Percentiles rank a stretch among this genome's conserved stretches.
Evolutionary conservation across 1,139 yeast species (phyloP).

Genomic region (Kodamaea alishanica): DNA sequence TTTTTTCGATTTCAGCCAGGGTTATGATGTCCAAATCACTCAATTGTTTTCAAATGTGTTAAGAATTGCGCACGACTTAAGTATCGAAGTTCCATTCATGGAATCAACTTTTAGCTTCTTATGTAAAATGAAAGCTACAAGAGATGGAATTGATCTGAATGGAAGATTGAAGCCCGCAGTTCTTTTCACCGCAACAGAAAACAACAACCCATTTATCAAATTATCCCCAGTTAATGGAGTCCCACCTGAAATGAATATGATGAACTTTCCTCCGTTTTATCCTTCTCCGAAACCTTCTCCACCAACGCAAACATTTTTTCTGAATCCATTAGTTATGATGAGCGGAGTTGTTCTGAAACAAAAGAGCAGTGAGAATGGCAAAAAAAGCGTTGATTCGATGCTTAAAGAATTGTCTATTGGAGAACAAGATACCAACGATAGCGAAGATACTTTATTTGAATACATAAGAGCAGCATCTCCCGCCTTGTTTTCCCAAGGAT

Average conservation of each 20-base stretch:
- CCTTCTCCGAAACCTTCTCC: constrained; percentile 21
- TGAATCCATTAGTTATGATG: not conserved
- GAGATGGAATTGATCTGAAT: constrained; percentile 10
- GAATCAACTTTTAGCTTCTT: constrained; percentile 15
- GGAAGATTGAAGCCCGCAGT: constrained; percentile 9
- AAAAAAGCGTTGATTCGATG: constrained; percentile 13
- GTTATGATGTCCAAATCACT: constrained; percentile 13
- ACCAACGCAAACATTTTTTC: constrained; percentile 9
- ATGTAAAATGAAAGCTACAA: constrained; percentile 12
- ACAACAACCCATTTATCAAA: constrained; percentile 9
- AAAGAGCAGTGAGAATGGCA: not conserved
- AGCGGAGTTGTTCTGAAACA: not conserved
- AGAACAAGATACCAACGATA: not conserved
- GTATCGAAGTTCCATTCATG: constrained; percentile 14
- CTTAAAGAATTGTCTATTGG: constrained; percentile 17
- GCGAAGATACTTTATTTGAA: constrained; percentile 13
- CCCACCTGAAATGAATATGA: constrained; percentile 24
- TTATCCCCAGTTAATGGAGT: constrained; percentile 16
- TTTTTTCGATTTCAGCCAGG: constrained; percentile 21
- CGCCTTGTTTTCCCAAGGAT: too few relatives aligned
- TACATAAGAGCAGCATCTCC: too few relatives aligned
- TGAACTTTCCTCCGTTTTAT: constrained; percentile 26
- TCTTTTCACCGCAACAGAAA: constrained; percentile 14
- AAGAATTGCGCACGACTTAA: constrained; percentile 8
- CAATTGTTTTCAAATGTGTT: constrained; percentile 11